phyloP scores from a whole-genome alignment of 1,139 yeast genomes.

The Nakaseomyces delphensis region DNA sequence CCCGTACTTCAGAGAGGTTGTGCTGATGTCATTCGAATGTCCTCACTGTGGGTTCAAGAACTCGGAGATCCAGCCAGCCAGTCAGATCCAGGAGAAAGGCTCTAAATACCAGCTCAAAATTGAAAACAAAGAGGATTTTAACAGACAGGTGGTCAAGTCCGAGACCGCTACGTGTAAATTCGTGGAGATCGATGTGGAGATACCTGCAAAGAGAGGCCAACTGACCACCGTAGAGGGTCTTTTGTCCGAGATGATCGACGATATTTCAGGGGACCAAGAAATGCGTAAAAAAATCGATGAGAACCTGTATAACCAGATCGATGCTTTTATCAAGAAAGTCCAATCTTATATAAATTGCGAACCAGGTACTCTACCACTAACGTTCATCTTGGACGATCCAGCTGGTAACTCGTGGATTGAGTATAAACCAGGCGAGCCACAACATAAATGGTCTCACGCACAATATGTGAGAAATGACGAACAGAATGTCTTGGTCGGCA shows the following conservation, averaged over 20 bases:
- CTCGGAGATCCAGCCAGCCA: conserved; percentile 91
- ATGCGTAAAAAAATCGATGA: conserved; percentile 67
- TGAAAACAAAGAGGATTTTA: conserved; percentile 66
- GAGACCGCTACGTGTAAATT: conserved; percentile 80
- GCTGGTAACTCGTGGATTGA: conserved; percentile 98
- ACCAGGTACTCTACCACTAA: conserved; percentile 63
- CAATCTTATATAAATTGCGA: conserved; percentile 53
- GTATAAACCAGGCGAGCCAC: conserved; percentile 75
- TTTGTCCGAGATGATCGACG: conserved; percentile 73
- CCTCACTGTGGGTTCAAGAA: conserved; percentile 90
- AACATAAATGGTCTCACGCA: conserved; percentile 83
- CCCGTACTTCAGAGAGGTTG: conserved; percentile 86
- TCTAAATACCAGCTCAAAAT: conserved; percentile 61
- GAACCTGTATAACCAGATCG: conserved; percentile 66
- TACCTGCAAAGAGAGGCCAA: conserved; percentile 93
- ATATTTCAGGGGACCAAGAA: conserved; percentile 72
- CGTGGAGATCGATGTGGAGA: conserved; percentile 80
- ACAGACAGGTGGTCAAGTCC: conserved; percentile 86
- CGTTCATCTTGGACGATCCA: conserved; percentile 82
- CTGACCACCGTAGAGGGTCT: conserved; percentile 88
- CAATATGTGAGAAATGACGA: conserved; percentile 83
- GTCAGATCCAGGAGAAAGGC: conserved; percentile 82
- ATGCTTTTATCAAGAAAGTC: conserved; percentile 55
- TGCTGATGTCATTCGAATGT: conserved; percentile 91
- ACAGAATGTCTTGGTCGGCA: conserved; percentile 81